Conservation (phyloP, 345 rosid species). For the Anastatica hierochuntica region DNA sequence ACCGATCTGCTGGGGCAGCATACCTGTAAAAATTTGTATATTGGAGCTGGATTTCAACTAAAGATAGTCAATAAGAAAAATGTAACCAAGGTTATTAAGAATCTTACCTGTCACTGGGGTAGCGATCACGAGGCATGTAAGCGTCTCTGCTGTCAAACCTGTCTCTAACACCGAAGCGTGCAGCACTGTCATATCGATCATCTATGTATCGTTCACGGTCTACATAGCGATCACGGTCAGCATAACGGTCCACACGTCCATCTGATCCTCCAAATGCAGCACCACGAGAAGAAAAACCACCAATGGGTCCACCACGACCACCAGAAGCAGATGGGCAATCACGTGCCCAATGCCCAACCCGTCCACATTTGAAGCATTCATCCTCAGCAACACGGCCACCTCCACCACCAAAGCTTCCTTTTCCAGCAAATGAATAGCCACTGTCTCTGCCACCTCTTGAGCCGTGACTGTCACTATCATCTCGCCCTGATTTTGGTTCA, state of each 20-base stretch:
- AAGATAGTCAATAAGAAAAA: neutral
- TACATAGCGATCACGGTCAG: slow-evolving; percentile 36
- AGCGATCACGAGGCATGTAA: slow-evolving; percentile 69
- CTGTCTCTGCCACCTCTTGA: slow-evolving; percentile 80
- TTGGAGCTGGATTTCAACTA: neutral
- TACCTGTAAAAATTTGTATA: slow-evolving; percentile 38
- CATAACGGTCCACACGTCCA: slow-evolving; percentile 62
- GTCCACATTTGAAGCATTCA: slow-evolving; percentile 96
- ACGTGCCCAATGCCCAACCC: slow-evolving; percentile 95
- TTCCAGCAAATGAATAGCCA: slow-evolving; percentile 33
- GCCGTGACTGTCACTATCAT: slow-evolving; percentile 58
- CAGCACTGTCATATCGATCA: slow-evolving; percentile 72
- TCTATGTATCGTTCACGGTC: slow-evolving; percentile 88
- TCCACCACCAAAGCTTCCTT: slow-evolving; percentile 32
- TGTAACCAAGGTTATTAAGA: neutral
- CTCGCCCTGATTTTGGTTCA: slow-evolving; percentile 74
- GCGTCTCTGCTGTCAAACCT: slow-evolving; percentile 73
- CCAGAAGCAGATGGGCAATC: slow-evolving; percentile 88
- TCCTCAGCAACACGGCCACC: slow-evolving; percentile 75
- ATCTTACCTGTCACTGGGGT: slow-evolving; percentile 58
- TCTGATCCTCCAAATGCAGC: slow-evolving; percentile 55
- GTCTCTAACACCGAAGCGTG: slow-evolving; percentile 76
- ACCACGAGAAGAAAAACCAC: slow-evolving; percentile 61
- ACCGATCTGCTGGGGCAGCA: slow-evolving; percentile 61
- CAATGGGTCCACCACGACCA: slow-evolving; percentile 64